Evolutionary conservation across 2,329 filamentous ascomycete genomes (phyloP), one percentile per base, ranked within the genome.

Genomic region (Knufia petricola): DNA sequence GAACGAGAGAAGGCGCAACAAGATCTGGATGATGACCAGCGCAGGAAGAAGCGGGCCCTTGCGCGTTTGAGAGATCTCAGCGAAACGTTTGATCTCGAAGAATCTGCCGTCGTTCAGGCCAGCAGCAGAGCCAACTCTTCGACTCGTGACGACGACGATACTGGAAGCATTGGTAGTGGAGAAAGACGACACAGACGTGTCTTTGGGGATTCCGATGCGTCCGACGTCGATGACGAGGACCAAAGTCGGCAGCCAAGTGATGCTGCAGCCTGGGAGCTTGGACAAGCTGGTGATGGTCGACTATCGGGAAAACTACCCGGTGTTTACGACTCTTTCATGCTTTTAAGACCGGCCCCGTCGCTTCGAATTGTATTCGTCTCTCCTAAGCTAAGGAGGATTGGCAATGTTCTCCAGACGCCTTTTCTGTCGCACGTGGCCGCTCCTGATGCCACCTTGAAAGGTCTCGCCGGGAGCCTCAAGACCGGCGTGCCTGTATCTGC

Each of bases 391-490:
- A 49, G 58, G 53, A 46, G 60, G 51, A 46, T 60, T 20, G 51
- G 52, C 30, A 50, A 57, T 51, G 50, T 63, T 51, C 31, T 60
- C 51, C 69, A 71, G 53, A 67, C 64, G 9, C 65, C 66, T 44
- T 63, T 72, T 46, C 60, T 71, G 28, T 65, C 67, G 19, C 66
- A 68, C 39, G 61, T 72, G n/a, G 67, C 64, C 21, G 69, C 68
- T 3, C 61, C 67, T 1, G 40, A 55, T 12, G 57, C 61, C 10
- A 61, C 69, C 1, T 61, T 66, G 17, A 61, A 62, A 43, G 66
- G 64, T 12, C 58, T 72, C 13, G 54, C 61, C 6, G 64, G 70
- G 42, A 64, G 68, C 7, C 60, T 72, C 19, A 50, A 59, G 4
- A 57, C 61, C 23, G 67, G 66, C 17, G 60, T 59, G 3, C 60